Evolutionary conservation across 2,329 filamentous ascomycete species (phyloP).

Genomic region (Clonostachys rosea): DNA sequence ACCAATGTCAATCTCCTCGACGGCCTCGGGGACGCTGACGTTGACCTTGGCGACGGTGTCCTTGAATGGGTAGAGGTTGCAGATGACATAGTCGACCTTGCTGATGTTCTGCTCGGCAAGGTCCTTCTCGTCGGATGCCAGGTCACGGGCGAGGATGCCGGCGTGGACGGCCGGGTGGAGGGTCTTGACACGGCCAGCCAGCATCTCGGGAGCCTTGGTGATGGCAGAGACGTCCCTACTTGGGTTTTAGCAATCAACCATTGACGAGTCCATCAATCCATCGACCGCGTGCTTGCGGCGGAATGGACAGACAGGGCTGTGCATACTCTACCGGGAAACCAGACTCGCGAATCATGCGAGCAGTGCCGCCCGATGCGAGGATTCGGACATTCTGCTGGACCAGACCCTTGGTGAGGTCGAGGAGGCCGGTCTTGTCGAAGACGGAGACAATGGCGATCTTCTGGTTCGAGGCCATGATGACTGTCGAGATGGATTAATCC

Average conservation of each 20-base stretch:
- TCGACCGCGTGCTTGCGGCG: neutral
- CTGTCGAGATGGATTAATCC: neutral
- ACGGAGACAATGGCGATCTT: conserved; percentile 89
- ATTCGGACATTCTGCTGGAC: conserved; percentile 87
- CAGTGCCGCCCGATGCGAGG: conserved; percentile 90
- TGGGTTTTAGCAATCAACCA: neutral
- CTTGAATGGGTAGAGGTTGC: conserved; percentile 99
- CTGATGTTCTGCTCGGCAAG: conserved; percentile 91
- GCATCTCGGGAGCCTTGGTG: conserved; percentile 95
- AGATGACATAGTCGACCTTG: conserved; percentile 94
- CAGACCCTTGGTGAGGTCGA: conserved; percentile 89
- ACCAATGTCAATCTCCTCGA: conserved; percentile 98
- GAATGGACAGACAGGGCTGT: neutral
- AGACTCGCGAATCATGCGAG: conserved; percentile 94
- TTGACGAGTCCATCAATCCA: neutral
- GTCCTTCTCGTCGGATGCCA: conserved; percentile 95
- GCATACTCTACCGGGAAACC: conserved; percentile 90
- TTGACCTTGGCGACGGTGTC: conserved; percentile 96
- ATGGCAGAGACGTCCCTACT: conserved; percentile 91
- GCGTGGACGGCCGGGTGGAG: conserved; percentile 90
- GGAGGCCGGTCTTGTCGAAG: conserved; percentile 95
- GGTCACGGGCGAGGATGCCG: conserved; percentile 88
- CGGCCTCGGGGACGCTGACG: conserved; percentile 92
- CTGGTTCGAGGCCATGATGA: conserved; percentile 35
- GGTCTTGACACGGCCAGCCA: conserved; percentile 81